Base-by-base conservation (phyloP, 805 yeast genomes). In the Sungouiozyma ichnusensis region DNA sequence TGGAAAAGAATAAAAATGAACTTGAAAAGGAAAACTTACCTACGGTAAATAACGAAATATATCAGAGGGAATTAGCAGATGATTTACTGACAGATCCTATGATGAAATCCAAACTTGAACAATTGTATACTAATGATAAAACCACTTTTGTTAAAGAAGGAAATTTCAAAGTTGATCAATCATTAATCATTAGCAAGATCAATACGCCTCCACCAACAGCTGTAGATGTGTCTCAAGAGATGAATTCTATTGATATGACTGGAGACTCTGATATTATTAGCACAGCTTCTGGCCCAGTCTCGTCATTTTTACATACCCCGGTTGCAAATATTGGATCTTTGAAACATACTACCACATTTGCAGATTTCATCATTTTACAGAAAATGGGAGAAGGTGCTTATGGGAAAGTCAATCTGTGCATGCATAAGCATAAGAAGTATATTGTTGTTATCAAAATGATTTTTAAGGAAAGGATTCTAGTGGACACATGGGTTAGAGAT, bases 401-500 rank as follows among this genome's bases (percentile, higher is more conserved):
- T 56, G 98, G 98, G 11, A 85, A 85, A 56, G 98, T 92, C 16
- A 81, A 85, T 19, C 69, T 85, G 18, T 92, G 85, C 3, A 74
- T 74, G 58, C 83, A 81, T 54, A 74, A 72, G 37, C 68, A 71
- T 20, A 86, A 83, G 50, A 63, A 63, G 2, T 80, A 84, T 58
- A 74, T 71, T 46, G 81, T 86, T 34, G 85, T 92, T 15, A 76
- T 88, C 44, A 92, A 92, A 61, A 79, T 94, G 52, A 92, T 92
- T 39, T 83, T 85, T 57, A 92, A 92, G 55, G 95, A 86, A 51
- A 73, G 95, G 44, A 92, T 92, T 53, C 68, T 92, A 53, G 96
- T 92, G 9, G 98, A 92, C 60, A 87, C 97, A 0, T 92, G 98
- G 98, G 95, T 87, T 2, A 71, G 97, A 42, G 97, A 92, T 61